These are phyloP conservation scores for Suillus ampliporus DNA, from an alignment of 768 basidiomycete species.

Conservation along the genomic window DNA sequence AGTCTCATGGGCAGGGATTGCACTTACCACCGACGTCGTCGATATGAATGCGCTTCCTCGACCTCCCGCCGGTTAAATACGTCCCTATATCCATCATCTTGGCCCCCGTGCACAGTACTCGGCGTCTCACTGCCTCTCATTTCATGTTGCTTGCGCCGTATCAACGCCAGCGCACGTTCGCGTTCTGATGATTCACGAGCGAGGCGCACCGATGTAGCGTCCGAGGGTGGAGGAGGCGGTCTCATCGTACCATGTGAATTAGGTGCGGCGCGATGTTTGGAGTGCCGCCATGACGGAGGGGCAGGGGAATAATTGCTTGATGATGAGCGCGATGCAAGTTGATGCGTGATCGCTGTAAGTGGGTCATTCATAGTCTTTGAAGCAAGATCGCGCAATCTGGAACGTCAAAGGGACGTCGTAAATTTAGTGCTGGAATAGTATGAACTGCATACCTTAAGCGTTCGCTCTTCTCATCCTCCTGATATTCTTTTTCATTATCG, in stretches of 20 bases:
- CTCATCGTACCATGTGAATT: conserved; percentile 12
- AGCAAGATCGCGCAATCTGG: conserved; percentile 65
- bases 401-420: background rate
- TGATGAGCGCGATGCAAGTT: conserved; percentile 53
- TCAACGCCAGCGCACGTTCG: conserved; percentile 74
- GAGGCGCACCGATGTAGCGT: conserved; percentile 59
- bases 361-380: conserved; percentile 73
- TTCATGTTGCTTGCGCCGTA: conserved; percentile 69
- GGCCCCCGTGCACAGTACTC: conserved; percentile 62
- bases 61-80: conserved; percentile 74
- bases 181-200: conserved; percentile 78
- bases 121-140: conserved; percentile 70
- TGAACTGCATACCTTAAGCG: conserved; percentile 37
- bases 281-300: conserved; percentile 23
- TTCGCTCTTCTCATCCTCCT: conserved; percentile 39
- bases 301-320: conserved; percentile 27
- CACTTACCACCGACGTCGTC: conserved; percentile 43
- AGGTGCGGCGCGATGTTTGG: conserved; percentile 23
- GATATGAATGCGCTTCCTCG: conserved; percentile 65
- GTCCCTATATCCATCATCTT: conserved; percentile 62
- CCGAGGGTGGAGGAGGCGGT: conserved; percentile 21
- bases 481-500: conserved; percentile 20
- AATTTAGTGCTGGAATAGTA: background rate
- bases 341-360: conserved; percentile 72
- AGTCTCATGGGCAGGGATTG: background rate